Evolutionary conservation across 2,329 filamentous ascomycete species (phyloP), one percentile per base, ranked within the genome.

Genomic region (Neopestalotiopsis sp.): DNA sequence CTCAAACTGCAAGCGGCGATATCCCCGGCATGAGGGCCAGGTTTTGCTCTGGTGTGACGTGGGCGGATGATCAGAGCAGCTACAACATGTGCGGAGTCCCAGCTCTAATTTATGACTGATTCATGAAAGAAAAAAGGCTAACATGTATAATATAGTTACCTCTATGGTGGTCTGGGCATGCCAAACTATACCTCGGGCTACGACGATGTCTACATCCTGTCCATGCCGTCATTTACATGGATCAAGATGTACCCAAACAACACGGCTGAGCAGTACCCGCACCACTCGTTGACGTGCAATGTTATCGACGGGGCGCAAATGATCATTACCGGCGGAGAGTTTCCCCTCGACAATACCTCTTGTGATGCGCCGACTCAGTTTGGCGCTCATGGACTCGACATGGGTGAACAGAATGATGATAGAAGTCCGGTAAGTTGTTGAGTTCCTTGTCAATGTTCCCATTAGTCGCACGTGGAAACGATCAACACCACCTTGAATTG

Each of bases 221-320:
- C 85, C 7, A 80, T 92, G 17, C 90, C 89, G 1, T 86, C 87
- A 1, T 92, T 91, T 76, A 86, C 82, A 3, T 92, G 89, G 89
- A 86, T 90, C 71, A 87, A 86, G 71, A 82, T 85, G 72, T 87
- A 83, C 67, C 85, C 84, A 13, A 78, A 77, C 60, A 74, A 74
- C 62, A 79, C 82, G 68, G 75, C 76, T 1, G 80, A 83, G 38
- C 75, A 74, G 52, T 81, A 80, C 49, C 84, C 83, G 14, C 87
- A 89, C 71, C 84, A 90, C 75, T 86, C 85, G 32, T 80, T 89
- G 34, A 86, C 83, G 45, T 91, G 89, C 75, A 88, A 89, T 73
- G 85, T 91, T 34, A 78, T 89, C 24, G 83, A 84, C 66, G 78
- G 81, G 60, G 82, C 84, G 4, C 89, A 91, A 75, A 91, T 91